Base-by-base conservation (phyloP, 2,329 filamentous ascomycete species). In the Nothopassalora personata region DNA sequence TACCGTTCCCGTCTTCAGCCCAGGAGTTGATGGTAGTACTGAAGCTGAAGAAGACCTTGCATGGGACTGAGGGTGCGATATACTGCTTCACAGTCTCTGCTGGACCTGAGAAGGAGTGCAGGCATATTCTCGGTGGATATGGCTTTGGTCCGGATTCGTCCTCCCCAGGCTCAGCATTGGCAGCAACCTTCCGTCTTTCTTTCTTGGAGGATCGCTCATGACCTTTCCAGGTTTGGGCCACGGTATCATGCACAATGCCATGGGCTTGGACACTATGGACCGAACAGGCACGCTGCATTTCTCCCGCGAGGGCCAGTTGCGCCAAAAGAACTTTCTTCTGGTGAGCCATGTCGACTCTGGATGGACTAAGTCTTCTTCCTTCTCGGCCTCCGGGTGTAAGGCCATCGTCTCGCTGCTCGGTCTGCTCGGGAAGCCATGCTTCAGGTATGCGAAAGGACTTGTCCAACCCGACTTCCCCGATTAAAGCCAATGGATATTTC, bases 101-200 rank as follows among this genome's bases (percentile, higher is more conserved):
- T 5, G 87, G 83, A 0, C 91, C 93, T 51, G 89, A 95, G 74
- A 91, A 99, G 0, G 92, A 97, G 74, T 99, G 94, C 60, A 99
- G 83, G 70, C 94, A 99, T 71, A 97, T 87, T 8, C 92, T 80
- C 0, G 92, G 91, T 4, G 94, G 92, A 66, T 88, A 97, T 0
- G 89, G 87, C 60, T 81, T 85, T 1, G 78, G 66, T 5, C 45
- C 57, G 13, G 53, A 36, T 0, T 53, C 49, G 9, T 18, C 13
- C 5, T 50, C 57, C 13, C 67, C 65, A 0, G 45, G 56, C 23
- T 61, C 60, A 8, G 45, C 57, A 13, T 43, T 56, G 28, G 57
- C 60, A 54, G 67, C 57, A 9, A 57, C 47, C 56, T 55, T 60
- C 59, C 75, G 78, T 53, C 68, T 66, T 72, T 91, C 80, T 53